Base-by-base conservation (phyloP, 441 rosid genomes). In the Corymbia citriodora region DNA sequence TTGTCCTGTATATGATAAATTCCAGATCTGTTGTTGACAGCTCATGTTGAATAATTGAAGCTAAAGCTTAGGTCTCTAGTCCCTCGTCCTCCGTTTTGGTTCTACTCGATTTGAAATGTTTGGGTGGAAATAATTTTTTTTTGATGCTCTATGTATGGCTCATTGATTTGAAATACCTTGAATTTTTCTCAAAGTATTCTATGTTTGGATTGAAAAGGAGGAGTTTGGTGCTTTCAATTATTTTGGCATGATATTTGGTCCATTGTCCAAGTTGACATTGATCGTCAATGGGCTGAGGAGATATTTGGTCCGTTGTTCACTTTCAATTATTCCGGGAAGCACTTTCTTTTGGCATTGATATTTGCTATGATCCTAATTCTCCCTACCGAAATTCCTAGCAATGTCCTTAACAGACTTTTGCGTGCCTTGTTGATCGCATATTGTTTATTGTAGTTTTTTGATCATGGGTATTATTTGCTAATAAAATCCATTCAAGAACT, bases 401-500 rank as follows among this genome's bases (percentile, higher is more conserved):
- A 17, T 21, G 59, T 53, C 68, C 31, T n/a, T 63, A n/a, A 8
- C 9, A 54, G 74, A n/a, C 55, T 52, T 74, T 11, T 7, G 17
- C 10, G 45, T n/a, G 36, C 18, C 45, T 53, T n/a, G 40, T 45
- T 55, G 7, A 50, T 86, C 10, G 1, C 36, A 1, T 31, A 1
- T 1, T 5, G 49, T 59, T 49, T 89, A 25, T 86, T 55, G 90
- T 97, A 98, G 99, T 95, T 97, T 79, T 98, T 98, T 93, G 99
- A 97, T 93, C 96, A 94, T 89, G 99, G 99, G 63, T 97, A 94
- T 94, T 97, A 95, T 94, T 90, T 98, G 87, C 92, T 98, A 82
- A 96, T 98, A 19, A 98, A 97, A 95, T 96, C 99, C 55, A 95
- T 98, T 90, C 99, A 98, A 95, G 99, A 98, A 68, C 98, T 98